Percentiles rank a stretch among this genome's conserved stretches.
Evolutionary conservation across 176 grass and related monocot species (phyloP).

Genomic region (Paspalum vaginatum): DNA sequence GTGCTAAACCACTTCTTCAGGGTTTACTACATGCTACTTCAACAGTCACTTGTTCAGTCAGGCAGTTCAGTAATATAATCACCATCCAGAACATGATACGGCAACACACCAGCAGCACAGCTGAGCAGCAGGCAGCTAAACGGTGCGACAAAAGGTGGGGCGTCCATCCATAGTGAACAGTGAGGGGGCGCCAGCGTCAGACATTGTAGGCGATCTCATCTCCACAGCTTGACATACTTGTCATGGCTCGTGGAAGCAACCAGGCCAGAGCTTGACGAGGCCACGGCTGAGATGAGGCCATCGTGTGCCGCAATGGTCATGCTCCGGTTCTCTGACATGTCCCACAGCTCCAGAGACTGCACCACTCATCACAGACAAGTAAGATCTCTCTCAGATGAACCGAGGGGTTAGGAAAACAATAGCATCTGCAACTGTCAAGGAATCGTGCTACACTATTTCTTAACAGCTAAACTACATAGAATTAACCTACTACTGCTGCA

Average conservation of each 20-base stretch:
- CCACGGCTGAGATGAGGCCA: slow-evolving; percentile 61
- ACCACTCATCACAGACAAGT: slow-evolving; percentile 12
- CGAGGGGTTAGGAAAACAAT: neutral
- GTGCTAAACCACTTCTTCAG: slow-evolving; percentile 38
- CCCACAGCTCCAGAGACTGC: slow-evolving; percentile 94
- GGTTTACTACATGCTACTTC: slow-evolving; percentile 30
- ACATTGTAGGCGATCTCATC: slow-evolving; percentile 18
- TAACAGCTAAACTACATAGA: neutral
- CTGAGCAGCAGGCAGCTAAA: neutral
- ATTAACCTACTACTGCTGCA: neutral
- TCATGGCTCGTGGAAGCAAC: slow-evolving; percentile 86
- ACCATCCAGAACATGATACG: neutral
- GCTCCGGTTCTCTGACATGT: slow-evolving; percentile 71
- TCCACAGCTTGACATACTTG: slow-evolving; percentile 90
- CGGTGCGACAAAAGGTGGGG: slow-evolving; percentile 15
- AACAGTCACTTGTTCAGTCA: slow-evolving; percentile 23
- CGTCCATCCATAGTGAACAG: neutral
- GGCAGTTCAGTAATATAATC: neutral
- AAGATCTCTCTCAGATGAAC: neutral
- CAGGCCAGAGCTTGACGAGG: slow-evolving; percentile 62
- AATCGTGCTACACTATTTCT: neutral
- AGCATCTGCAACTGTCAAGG: neutral
- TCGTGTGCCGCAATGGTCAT: slow-evolving; percentile 75
- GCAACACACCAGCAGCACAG: slow-evolving; percentile 28
- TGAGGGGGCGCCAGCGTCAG: neutral